Base-by-base conservation (phyloP, 257 asterid species). In the Ligustrum vulgare region DNA sequence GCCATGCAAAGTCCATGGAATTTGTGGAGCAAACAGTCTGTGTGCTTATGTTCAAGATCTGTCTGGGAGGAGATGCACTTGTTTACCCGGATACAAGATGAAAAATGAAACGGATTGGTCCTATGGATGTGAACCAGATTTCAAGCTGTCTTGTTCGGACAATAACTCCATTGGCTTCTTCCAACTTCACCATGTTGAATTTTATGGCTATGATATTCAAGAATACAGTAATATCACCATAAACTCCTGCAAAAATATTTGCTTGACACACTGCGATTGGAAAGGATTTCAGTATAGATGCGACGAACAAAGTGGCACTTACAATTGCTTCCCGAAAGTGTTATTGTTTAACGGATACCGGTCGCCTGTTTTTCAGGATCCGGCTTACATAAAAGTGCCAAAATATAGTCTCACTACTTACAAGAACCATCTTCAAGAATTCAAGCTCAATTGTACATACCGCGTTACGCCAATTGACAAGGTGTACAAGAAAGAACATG, bases 21-120 rank as follows among this genome's bases (percentile, higher is more conserved):
- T 84, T 62, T 86, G 90, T 45, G 91, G 89, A 8, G 70, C 58
- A 20, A 87, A 84, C 37, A 41, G 82, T 54, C 5, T 82, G 3
- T 87, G 91, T 67, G 35, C 69, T 37, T 82, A 76, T 31, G 69
- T 25, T 45, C 74, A 28, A 0, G 66, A 34, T 39, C 45, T 39
- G 8, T 15, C 51, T 0, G 81, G 80, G 0, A 77, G 79, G 32
- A 80, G 62, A 68, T 87, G 91, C 68, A 58, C 82, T 11, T 87
- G 91, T 67, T 20, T 80, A 20, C 87, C 87, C 0, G 86, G 89
- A 3, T 47, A 83, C 75, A 79, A 11, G 75, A 73, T 81, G 83
- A 79, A 31, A n/a, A 75, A 87, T 54, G 1, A 16, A 0, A 74
- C 37, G 2, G 89, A 87, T 36, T 82, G 86, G 87, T 76, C 84